Conservation (phyloP, 257 asterid genomes). For the Eustoma russellianum region DNA sequence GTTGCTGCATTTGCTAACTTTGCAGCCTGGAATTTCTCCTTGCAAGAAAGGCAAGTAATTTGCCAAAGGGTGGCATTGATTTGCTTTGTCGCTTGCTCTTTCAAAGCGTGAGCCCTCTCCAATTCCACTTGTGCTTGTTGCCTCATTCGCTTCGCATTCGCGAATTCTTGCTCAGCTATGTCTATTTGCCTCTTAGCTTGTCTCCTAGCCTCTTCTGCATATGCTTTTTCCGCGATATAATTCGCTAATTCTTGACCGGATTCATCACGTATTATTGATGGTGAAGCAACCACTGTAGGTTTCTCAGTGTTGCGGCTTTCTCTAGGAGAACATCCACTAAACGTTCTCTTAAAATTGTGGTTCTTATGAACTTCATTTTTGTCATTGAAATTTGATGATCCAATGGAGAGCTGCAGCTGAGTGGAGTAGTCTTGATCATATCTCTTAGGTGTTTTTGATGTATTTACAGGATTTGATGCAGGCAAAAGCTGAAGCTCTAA, state of each 20-base stretch:
- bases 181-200: slow-evolving; percentile 62
- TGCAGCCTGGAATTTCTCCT: slow-evolving; percentile 34
- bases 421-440: slow-evolving; percentile 26
- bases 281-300: slow-evolving; percentile 12
- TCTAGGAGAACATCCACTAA: slow-evolving; percentile 10
- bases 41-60: slow-evolving; percentile 65
- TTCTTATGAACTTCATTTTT: slow-evolving; percentile 6
- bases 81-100: slow-evolving; percentile 48
- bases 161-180: slow-evolving; percentile 64
- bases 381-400: slow-evolving; percentile 25
- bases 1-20: slow-evolving; percentile 7
- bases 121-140: slow-evolving; percentile 66
- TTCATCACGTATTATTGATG: slow-evolving; percentile 12
- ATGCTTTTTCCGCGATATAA: slow-evolving; percentile 56
- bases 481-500: slow-evolving; percentile 38
- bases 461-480: slow-evolving; percentile 11
- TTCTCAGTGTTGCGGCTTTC: slow-evolving; percentile 25
- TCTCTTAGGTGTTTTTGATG: slow-evolving; percentile 9
- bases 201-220: slow-evolving; percentile 64
- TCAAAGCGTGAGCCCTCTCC: slow-evolving; percentile 47
- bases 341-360: background rate
- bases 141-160: slow-evolving; percentile 63
- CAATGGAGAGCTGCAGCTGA: slow-evolving; percentile 37
- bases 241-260: slow-evolving; percentile 34
- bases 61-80: slow-evolving; percentile 41